Evolutionary conservation across 768 basidiomycete genomes (phyloP).

Genomic region (Chalciporus piperatus): DNA sequence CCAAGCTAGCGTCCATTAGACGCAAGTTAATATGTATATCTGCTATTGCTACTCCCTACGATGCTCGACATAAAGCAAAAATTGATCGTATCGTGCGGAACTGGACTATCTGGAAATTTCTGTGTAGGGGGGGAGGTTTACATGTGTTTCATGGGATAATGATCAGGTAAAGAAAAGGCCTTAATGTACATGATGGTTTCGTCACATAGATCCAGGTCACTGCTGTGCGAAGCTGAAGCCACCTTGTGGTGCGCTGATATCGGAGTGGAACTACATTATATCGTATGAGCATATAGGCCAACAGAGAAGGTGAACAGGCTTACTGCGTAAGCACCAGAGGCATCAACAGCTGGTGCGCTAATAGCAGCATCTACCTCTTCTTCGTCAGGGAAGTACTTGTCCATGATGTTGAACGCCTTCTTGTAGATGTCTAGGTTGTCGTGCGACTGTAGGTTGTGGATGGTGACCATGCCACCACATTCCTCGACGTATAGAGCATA

Average conservation of each 20-base stretch:
- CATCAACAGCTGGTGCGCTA: slow-evolving; percentile 70
- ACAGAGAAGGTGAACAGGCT: slow-evolving; percentile 24
- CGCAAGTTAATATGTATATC: slow-evolving; percentile 27
- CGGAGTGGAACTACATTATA: slow-evolving; percentile 69
- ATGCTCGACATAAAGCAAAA: slow-evolving; percentile 23
- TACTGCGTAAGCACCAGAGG: slow-evolving; percentile 73
- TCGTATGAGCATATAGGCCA: neutral
- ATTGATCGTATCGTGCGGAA: slow-evolving; percentile 10
- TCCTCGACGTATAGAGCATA: slow-evolving; percentile 96
- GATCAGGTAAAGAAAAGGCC: slow-evolving; percentile 9
- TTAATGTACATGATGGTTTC: neutral
- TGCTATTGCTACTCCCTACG: slow-evolving; percentile 16
- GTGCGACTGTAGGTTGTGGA: slow-evolving; percentile 98
- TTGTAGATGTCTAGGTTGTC: slow-evolving; percentile 99
- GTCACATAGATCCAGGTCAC: slow-evolving; percentile 24
- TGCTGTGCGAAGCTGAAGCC: slow-evolving; percentile 92
- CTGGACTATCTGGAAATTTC: slow-evolving; percentile 12
- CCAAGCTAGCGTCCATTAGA: slow-evolving; percentile 33
- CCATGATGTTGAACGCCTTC: slow-evolving; percentile 98
- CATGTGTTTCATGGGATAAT: slow-evolving; percentile 22
- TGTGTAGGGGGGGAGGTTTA: slow-evolving; percentile 6
- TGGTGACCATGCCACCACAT: slow-evolving; percentile 97
- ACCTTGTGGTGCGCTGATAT: slow-evolving; percentile 86
- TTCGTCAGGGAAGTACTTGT: slow-evolving; percentile 98
- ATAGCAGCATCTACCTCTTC: slow-evolving; percentile 88